A percentile compares a stretch with the other conserved stretches of the same genome.
These are phyloP conservation scores for Fusarium praegraminearum DNA, from an alignment of 2,329 filamentous ascomycete species.

Conservation along the genomic window DNA sequence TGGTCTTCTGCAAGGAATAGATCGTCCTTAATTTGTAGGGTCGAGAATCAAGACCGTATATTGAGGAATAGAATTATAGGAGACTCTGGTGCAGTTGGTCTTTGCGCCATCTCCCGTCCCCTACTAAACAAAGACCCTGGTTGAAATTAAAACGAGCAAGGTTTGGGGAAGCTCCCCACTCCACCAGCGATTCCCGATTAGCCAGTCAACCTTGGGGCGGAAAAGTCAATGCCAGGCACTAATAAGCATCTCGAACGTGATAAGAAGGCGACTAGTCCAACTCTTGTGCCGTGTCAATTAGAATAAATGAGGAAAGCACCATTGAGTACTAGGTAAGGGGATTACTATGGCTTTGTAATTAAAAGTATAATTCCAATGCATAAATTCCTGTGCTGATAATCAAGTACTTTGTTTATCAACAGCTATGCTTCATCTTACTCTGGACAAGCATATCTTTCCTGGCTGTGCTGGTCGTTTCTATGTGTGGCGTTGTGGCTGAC, in stretches of 20 bases:
- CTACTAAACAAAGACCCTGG: slow-evolving; percentile 32
- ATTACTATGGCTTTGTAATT: background rate
- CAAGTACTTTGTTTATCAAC: background rate
- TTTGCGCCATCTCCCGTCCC: slow-evolving; percentile 18
- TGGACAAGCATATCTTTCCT: background rate
- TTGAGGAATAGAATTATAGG: slow-evolving; percentile 23
- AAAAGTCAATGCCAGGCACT: slow-evolving; percentile 22
- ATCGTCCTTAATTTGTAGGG: background rate
- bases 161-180: slow-evolving; percentile 37
- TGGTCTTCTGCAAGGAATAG: background rate
- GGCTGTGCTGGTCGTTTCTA: slow-evolving; percentile 6
- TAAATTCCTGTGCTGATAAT: background rate
- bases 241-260: background rate
- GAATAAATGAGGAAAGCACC: background rate
- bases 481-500: slow-evolving; percentile 21
- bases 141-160: slow-evolving; percentile 38
- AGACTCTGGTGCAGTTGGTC: slow-evolving; percentile 26
- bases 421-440: background rate
- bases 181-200: slow-evolving; percentile 19
- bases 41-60: slow-evolving; percentile 11
- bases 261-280: background rate
- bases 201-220: slow-evolving; percentile 9
- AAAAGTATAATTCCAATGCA: background rate
- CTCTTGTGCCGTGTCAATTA: background rate
- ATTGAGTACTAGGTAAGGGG: background rate